Percentiles rank a stretch among this genome's conserved stretches.
phyloP scores from a whole-genome alignment of 2,329 filamentous ascomycete genomes.

The Balansia obtecta region DNA sequence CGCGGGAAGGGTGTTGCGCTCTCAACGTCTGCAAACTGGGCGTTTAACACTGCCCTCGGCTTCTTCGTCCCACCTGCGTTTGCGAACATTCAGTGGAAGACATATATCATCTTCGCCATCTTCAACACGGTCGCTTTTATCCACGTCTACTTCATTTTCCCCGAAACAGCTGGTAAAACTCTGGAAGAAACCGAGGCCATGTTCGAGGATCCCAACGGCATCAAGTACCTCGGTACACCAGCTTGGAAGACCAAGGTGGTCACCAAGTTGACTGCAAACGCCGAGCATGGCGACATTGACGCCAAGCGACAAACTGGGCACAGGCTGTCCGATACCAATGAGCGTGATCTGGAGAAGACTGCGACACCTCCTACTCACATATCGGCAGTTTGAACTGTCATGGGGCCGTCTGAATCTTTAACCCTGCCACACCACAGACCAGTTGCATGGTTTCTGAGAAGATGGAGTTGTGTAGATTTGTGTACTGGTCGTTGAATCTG shows the following conservation, averaged over 20 bases:
- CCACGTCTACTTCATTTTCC: conserved; percentile 42
- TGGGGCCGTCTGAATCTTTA: neutral
- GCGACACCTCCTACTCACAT: neutral
- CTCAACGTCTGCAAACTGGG: conserved; percentile 32
- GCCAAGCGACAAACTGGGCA: conserved; percentile 11
- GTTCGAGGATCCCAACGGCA: conserved; percentile 24
- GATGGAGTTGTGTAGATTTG: neutral
- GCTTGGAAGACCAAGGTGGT: conserved; percentile 19
- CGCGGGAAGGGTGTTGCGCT: conserved; percentile 42
- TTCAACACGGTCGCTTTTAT: conserved; percentile 37
- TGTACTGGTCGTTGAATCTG: neutral
- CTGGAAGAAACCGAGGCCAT: conserved; percentile 40
- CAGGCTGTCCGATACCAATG: conserved; percentile 10
- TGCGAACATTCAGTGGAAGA: conserved; percentile 33
- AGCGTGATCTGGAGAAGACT: conserved; percentile 8
- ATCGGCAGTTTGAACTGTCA: neutral
- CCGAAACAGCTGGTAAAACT: conserved; percentile 42
- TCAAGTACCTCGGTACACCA: conserved; percentile 18
- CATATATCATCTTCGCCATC: conserved; percentile 40
- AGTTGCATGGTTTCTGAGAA: neutral
- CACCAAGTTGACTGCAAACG: conserved; percentile 10
- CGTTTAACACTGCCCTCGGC: conserved; percentile 28
- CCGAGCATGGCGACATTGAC: conserved; percentile 17
- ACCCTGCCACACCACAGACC: neutral
- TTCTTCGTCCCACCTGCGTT: conserved; percentile 26